phyloP scores from a whole-genome alignment of 805 yeast species.

The Yarrowia porcina region DNA sequence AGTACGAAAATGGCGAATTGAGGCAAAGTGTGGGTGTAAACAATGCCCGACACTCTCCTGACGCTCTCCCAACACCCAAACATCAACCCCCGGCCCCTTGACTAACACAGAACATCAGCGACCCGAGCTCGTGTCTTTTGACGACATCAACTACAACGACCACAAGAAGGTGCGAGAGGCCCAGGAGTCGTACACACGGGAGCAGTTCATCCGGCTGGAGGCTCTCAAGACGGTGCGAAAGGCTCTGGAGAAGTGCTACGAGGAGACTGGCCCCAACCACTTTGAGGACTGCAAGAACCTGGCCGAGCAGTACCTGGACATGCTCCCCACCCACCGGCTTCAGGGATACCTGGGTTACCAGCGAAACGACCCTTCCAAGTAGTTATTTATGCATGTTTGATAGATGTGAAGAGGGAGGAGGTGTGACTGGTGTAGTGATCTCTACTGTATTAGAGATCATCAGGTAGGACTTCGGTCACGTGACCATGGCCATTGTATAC shows the following conservation, averaged over 20 bases:
- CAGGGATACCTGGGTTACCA: conserved; percentile 82
- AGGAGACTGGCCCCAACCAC: conserved; percentile 60
- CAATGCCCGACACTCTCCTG: background rate
- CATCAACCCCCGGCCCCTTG: background rate
- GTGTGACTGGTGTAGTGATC: background rate
- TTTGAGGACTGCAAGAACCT: conserved; percentile 77
- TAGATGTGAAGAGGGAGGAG: background rate
- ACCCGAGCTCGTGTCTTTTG: conserved; percentile 76
- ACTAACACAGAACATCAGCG: conserved; percentile 35
- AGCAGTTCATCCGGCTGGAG: conserved; percentile 70
- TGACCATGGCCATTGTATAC: too few species aligned
- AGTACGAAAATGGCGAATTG: background rate
- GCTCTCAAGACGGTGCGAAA: conserved; percentile 66
- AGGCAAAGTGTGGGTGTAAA: background rate
- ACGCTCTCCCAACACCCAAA: background rate
- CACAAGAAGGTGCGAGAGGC: conserved; percentile 61
- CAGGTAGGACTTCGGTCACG: too few species aligned
- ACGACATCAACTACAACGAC: conserved; percentile 73
- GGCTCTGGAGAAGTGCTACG: conserved; percentile 71
- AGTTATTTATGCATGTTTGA: conserved; percentile 30
- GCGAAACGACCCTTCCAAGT: conserved; percentile 81
- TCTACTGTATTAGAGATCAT: too few species aligned
- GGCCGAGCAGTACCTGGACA: conserved; percentile 63
- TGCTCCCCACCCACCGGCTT: conserved; percentile 66
- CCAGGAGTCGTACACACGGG: conserved; percentile 73